Base-by-base conservation (phyloP, 2,329 filamentous ascomycete species). In the Xylariaceae sp. region DNA sequence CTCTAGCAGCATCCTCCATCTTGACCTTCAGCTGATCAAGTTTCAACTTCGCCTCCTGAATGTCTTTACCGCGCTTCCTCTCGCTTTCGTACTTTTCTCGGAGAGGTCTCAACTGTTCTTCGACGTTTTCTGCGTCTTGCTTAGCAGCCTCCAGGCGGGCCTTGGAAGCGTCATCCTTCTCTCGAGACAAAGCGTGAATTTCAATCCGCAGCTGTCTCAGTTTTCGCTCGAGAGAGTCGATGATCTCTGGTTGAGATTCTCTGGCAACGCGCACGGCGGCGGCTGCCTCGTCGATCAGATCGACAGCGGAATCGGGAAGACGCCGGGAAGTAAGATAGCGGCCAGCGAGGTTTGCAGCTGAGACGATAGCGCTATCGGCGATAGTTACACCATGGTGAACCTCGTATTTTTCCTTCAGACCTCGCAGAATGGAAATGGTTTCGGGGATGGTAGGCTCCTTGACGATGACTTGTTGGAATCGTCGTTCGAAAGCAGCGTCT, bases 371-470 rank as follows among this genome's bases (percentile, higher is more conserved):
- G 67, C 87, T 91, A 68, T 99, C 94, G 36, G 93, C 86, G 62
- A 99, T 99, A 62, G 87, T 97, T 66, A 99, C 94, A 80, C 93
- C 92, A 72, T 99, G 94, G 73, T 99, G 94, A 43, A 96, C 91
- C 76, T 99, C 94, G 75, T 97, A 99, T 71, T 92, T 91, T 72
- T 97, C 93, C 79, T 97, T 99, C 59, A 99, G 78, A 69, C 94
- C 94, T 80, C 94, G 91, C n/a, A 99, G 86, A 67, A 99, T 99
- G 18, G 94, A 99, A 59, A 99, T 85, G 11, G 94, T 97, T 75
- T 99, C 94, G 1, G 84, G 73, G 42, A 97, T 87, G 5, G 85
- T 81, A 2, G 94, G 94, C 71, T 99, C 94, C 77, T 97, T 97
- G 72, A 97, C 93, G 37, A 99, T 75, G 32, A 99, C 94, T 74